Evolutionary conservation across 1,284 basidiomycete genomes (phyloP), one percentile per base, ranked within the genome.

Genomic region (Pisolithus thermaeus): DNA sequence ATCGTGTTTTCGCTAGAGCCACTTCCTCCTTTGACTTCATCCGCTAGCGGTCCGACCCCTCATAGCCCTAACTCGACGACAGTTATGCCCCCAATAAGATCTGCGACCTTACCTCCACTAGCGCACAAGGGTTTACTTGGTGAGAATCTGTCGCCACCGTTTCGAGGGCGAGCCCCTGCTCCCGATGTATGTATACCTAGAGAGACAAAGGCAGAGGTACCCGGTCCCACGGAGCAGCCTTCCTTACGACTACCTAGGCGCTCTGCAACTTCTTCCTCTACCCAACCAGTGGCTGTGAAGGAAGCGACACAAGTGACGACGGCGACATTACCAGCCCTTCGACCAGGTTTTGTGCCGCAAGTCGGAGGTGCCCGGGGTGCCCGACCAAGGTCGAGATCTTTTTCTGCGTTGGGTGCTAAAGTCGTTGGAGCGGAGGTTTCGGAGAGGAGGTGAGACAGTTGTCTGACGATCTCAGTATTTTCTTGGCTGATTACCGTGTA

Each of bases 331-430:
- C 64, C 67, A 1, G 78, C 85, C 23, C 80, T 77, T 1, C 65
- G 84, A 30, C 70, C 80, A 2, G 82, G 84, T 50, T 87, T 88
- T 58, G 74, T 78, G 49, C 85, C 86, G 0, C 74, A 76, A 53
- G 72, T 70, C n/a, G 30, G 44, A 4, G 70, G 73, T 5, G 71
- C 3, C 32, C 32, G 14, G 32, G 12, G 71, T 7, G 59, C 71
- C 9, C 69, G 87, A 7, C 87, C 85, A 2, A 70, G 87, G 20
- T 89, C 86, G 20, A 70, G 84, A 58, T 88, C 85, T 52, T 90
- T 90, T 61, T 89, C 86, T 22, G 81, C 78, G 1, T 83, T 87
- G 61, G 77, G 80, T 7, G 56, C 54, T 2, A 46, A 43, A 9
- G 46, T 49, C 1, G 46, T 49, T 47, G 22, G 16, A 7, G 25